Evolutionary conservation across 208 protist species (phyloP), one percentile per base, ranked within the genome.

Genomic region (Trypanosoma lewisi): DNA sequence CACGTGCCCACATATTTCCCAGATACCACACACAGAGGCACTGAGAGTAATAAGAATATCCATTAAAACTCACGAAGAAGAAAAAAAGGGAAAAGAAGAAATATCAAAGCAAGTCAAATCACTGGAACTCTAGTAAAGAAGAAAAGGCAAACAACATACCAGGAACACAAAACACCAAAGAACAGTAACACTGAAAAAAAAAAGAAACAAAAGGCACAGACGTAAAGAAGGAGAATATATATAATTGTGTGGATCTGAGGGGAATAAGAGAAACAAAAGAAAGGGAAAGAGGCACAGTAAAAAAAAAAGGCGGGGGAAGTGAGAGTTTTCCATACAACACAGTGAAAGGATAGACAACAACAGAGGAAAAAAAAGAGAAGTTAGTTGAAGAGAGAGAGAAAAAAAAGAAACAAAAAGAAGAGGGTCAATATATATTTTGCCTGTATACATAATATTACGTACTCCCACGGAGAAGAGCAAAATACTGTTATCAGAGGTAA

Each of bases 201-300:
- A 64, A 37, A 28, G 17, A 36, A 44, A 21, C 8, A 50, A 30
- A 47, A 48, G 37, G 5, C 1, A 36, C 11, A 16, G 50, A 16
- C 23, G 25, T 11, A 64, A 45, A 44, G 23, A 14, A n/a, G 14
- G 39, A 39, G 30, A 61, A 31, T 27, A 58, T 17, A 37, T 49
- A 49, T 36, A 30, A 28, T 5, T 14, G 9, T 21, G 25, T 6
- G 21, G 50, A 70, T 12, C 41, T 28, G 25, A 64, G 30, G 52
- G 28, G 51, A 62, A 52, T 21, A 39, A 56, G 33, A 60, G 28
- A 51, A 66, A 47, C 41, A 55, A 62, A 28, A 63, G 31, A 48
- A 28, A 65, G 25, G 49, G 23, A 59, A 19, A 60, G 21, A 41
- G 23, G 30, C 51, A 68, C 33, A 33, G 36, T 16, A 28, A 53